Evolutionary conservation across 768 basidiomycete species (phyloP), one percentile per base, ranked within the genome.

Genomic region (Suillus subalutaceus): DNA sequence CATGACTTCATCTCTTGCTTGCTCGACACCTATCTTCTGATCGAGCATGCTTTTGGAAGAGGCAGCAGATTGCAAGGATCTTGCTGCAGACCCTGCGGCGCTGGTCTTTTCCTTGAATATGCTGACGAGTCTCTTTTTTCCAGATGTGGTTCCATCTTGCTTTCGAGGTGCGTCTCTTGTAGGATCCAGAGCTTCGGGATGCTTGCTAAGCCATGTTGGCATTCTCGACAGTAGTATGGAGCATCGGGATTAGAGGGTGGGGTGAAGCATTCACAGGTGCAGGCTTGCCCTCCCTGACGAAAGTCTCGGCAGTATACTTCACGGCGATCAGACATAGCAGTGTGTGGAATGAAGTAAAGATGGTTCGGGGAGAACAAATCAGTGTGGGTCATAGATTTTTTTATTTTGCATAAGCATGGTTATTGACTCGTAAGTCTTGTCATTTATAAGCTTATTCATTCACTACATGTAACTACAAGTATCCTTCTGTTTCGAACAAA

Each of bases 151-250:
- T 32, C 41, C 30, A 6, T 26, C n/a, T 35, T 63, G 48, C 48
- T 6, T 44, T 43, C 9, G 18, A 26, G 41, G 18, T 53, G 20
- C 10, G n/a, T 2, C 44, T 46, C n/a, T 10, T 2, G 30, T 43
- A 3, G 30, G 13, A 30, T n/a, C 30, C 41, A 20, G 41, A 26
- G 32, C 50, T 3, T 30, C 3, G 0, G 16, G 62, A 40, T 65
- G 64, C 12, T 65, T 65, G 40, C 64, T 65, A 20, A 46, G 12
- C 64, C 58, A 38, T 65, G 64, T 18, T 20, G 37, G 58, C 64
- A 65, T 37, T 65, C 64, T 26, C 10, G 20, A 46, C 64, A 65
- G 38, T 26, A 26, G 32, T 59, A 46, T 3, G 23, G 64, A 15
- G 64, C 55, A 26, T 30, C n/a, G 2, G 32, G 43, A 30, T 60